phyloP scores from a whole-genome alignment of 2,329 filamentous ascomycete species.

The Penicillium sp. region DNA sequence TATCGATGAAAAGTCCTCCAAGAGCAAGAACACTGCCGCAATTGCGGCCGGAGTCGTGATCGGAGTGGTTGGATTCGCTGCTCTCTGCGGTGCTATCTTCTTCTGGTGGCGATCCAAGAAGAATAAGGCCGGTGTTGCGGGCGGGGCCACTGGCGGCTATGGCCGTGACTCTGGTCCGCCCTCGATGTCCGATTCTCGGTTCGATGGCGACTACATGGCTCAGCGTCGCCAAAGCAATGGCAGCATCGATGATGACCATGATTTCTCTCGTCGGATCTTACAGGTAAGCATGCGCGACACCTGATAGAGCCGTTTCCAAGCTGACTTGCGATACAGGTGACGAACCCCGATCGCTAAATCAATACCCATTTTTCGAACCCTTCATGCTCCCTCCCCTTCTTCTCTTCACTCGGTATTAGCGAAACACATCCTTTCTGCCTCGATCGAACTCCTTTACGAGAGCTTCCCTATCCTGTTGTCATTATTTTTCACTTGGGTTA shows the following conservation, averaged over 20 bases:
- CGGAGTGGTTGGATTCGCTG: constrained; percentile 68
- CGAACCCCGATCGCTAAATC: constrained; percentile 34
- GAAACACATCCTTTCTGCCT: constrained; percentile 14
- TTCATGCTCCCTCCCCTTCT: constrained; percentile 1
- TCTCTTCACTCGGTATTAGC: constrained; percentile 16
- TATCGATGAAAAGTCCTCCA: constrained; percentile 21
- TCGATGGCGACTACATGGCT: constrained; percentile 79
- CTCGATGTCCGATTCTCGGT: constrained; percentile 75
- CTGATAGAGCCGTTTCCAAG: background rate
- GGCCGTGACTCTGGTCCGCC: constrained; percentile 63
- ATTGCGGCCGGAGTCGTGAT: constrained; percentile 88
- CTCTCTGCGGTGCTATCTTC: constrained; percentile 65
- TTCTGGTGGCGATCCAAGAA: constrained; percentile 73
- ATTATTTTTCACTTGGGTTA: constrained; percentile 20
- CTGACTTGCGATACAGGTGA: constrained; percentile 25
- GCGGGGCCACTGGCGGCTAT: constrained; percentile 74
- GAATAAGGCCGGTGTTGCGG: constrained; percentile 77
- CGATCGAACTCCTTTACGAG: constrained; percentile 17
- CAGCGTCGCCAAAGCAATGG: constrained; percentile 85
- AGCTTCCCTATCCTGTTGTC: constrained; percentile 10
- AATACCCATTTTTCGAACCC: background rate
- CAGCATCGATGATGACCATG: constrained; percentile 94
- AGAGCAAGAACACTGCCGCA: constrained; percentile 68
- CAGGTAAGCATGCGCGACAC: constrained; percentile 62
- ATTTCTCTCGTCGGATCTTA: constrained; percentile 93